A percentile compares a stretch with the other conserved stretches of the same genome.
Evolutionary conservation across 257 asterid genomes (phyloP).

Genomic region (Solanum virginianum): DNA sequence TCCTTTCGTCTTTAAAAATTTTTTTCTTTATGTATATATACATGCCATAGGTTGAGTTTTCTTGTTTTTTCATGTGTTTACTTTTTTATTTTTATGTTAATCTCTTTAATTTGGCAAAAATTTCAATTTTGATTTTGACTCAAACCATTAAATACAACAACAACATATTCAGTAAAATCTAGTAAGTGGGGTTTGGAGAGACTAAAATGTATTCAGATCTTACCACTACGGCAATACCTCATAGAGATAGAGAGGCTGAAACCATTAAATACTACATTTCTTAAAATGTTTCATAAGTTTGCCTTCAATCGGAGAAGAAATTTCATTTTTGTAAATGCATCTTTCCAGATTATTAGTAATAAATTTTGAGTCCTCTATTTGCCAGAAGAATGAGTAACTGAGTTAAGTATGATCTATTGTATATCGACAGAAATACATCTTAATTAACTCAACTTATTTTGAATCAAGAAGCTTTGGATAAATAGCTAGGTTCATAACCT

Average conservation of each 20-base stretch:
- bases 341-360: not conserved
- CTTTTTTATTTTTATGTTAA: no score
- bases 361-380: not conserved
- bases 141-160: not conserved
- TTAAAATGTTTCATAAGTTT: not conserved
- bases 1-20: not conserved
- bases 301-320: no score
- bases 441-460: not conserved
- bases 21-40: no score
- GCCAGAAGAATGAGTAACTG: not conserved
- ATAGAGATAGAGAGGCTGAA: no score
- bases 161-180: no score
- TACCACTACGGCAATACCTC: no score
- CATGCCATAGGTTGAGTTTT: not conserved
- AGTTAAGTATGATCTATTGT: not conserved
- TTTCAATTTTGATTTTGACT: not conserved
- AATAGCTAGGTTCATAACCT: no score
- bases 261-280: not conserved
- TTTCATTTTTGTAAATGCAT: not conserved
- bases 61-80: no score
- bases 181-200: no score
- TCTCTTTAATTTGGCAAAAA: not conserved
- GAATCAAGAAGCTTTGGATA: not conserved
- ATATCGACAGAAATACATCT: not conserved
- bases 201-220: no score